Evolutionary conservation across 2,329 filamentous ascomycete species (phyloP).

Genomic region (Pyrenophora graminea): DNA sequence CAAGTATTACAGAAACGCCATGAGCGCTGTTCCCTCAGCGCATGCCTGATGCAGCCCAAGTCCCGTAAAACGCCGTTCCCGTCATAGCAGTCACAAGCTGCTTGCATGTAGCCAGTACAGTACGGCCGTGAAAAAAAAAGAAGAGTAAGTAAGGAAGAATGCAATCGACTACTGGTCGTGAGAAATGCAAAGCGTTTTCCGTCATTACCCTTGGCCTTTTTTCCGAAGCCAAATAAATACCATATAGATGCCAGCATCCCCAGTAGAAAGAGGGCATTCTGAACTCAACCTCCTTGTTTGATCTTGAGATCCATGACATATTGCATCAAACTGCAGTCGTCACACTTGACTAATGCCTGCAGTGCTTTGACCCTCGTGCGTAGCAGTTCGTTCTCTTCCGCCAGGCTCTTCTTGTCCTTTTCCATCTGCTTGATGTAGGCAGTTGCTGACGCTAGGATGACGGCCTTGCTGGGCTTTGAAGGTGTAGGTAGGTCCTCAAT

Average conservation of each 20-base stretch:
- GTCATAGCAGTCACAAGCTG: too few species aligned
- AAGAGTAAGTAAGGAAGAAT: too few species aligned
- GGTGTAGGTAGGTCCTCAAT: constrained; percentile 51
- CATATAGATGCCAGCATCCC: constrained; percentile 21
- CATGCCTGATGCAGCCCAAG: too few species aligned
- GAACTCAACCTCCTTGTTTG: constrained; percentile 26
- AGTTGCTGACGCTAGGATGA: constrained; percentile 52
- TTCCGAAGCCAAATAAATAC: constrained; percentile 25
- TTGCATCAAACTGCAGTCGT: constrained; percentile 52
- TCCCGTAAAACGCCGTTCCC: too few species aligned
- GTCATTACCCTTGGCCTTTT: neutral
- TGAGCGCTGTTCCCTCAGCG: too few species aligned
- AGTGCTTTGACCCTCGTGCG: constrained; percentile 49
- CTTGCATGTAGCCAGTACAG: too few species aligned
- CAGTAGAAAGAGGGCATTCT: neutral
- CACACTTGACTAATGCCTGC: constrained; percentile 52
- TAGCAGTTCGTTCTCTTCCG: constrained; percentile 47
- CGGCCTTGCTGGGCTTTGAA: constrained; percentile 51
- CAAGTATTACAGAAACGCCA: too few species aligned
- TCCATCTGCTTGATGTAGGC: constrained; percentile 54
- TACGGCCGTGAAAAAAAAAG: too few species aligned
- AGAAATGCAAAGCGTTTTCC: too few species aligned
- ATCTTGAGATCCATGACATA: constrained; percentile 50
- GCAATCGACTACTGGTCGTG: too few species aligned
- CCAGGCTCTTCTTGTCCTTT: constrained; percentile 47